Base-by-base conservation (phyloP, 129 eudicot genomes). In the Arctium lappa region DNA sequence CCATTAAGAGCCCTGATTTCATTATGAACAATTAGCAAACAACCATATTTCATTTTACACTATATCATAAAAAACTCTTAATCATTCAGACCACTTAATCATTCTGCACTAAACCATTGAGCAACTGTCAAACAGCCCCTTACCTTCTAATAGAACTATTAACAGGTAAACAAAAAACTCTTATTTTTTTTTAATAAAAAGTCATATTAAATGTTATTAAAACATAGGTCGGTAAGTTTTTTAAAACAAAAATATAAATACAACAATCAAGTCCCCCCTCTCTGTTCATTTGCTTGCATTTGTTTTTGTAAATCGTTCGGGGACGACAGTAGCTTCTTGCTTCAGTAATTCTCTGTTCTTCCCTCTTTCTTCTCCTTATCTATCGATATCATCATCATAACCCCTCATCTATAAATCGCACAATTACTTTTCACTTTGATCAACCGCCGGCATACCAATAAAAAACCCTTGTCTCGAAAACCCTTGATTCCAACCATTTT, bases 261-360 rank as follows among this genome's bases (percentile, higher is more conserved):
- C 27, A 56, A 4, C 7, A 5, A 56, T 13, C 65, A 77, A 60
- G 27, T 15, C 22, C 46, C 46, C 34, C 48, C n/a, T 33, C 15
- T 46, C 3, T 46, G 56, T 42, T 11, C 1, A 50, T 78, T 22
- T 78, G 79, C 81, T 22, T 78, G 60, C 37, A 39, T 50, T 50
- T 32, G 37, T 76, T 32, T 76, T 76, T 76, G 42, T 48, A 48
- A 75, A 75, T 46, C 79, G 66, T 75, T 30, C 22, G 50, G 50
- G 68, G 79, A 75, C 79, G 79, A 75, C 79, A 75, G 79, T 75
- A 75, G 80, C 80, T 76, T 76, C 69, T 76, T 75, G 69, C 69
- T 76, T 76, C 30, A 76, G 80, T 69, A 78, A 66, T 78, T 78
- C 74, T 12, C 68, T 36, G 66, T 76, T 53, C 70, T 32, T 75